Conservation (phyloP, 2,329 filamentous ascomycete species). For the Cladophialophora psammophila region DNA sequence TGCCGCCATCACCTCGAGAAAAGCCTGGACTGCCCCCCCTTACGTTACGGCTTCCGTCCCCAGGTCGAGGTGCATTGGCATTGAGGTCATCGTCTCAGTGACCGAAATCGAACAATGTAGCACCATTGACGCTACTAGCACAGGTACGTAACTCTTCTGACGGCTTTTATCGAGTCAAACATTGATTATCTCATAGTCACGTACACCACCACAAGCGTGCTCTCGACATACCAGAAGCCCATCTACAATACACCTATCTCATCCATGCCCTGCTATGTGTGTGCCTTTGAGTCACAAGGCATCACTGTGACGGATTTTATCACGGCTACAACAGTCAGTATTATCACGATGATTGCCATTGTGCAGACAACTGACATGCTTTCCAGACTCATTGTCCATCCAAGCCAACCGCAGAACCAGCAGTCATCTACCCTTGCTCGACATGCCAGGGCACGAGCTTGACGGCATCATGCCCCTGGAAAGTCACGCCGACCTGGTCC, state of each 20-base stretch:
- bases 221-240: slow-evolving; percentile 6
- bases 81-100: slow-evolving; percentile 11
- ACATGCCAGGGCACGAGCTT: slow-evolving; percentile 8
- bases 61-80: not conserved
- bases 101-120: slow-evolving; percentile 8
- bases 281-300: slow-evolving; percentile 1
- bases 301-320: slow-evolving; percentile 4
- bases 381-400: slow-evolving; percentile 3
- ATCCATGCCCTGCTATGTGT: slow-evolving; percentile 10
- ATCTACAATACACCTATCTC: slow-evolving; percentile 4
- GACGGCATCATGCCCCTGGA: slow-evolving; percentile 5
- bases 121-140: slow-evolving; percentile 8
- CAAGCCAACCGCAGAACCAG: not conserved
- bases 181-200: not conserved
- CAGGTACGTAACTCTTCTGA: not conserved
- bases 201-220: slow-evolving; percentile 6
- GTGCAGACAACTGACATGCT: not conserved
- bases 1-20: not conserved
- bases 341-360: not conserved
- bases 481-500: not conserved
- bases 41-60: slow-evolving; percentile 8
- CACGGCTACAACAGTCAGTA: slow-evolving; percentile 7
- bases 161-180: not conserved
- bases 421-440: slow-evolving; percentile 10
- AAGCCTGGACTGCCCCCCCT: slow-evolving; percentile 2